phyloP scores from a whole-genome alignment of 2,329 filamentous ascomycete species.

The Diaporthe caulivora region DNA sequence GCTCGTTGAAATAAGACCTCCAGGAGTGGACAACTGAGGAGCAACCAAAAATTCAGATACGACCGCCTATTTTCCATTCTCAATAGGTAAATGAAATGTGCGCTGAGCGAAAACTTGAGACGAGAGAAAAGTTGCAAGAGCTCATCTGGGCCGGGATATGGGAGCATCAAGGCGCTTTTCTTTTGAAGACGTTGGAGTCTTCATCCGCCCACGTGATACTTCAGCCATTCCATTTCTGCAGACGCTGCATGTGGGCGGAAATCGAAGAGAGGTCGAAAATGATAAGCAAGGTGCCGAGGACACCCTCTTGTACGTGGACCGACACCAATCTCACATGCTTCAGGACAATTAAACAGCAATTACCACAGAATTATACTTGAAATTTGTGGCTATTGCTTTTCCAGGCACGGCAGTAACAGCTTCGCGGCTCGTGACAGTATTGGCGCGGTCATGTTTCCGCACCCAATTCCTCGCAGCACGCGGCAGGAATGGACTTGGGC shows the following conservation, averaged over 20 bases:
- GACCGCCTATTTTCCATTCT: too few species aligned
- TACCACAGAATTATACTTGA: not conserved
- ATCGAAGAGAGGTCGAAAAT: not conserved
- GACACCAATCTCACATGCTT: not conserved
- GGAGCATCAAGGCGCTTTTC: not conserved
- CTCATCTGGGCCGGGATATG: not conserved
- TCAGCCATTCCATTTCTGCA: not conserved
- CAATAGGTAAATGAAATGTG: too few species aligned
- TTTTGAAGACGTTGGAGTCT: not conserved
- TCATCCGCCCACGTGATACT: not conserved
- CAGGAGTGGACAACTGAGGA: too few species aligned
- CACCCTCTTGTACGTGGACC: not conserved
- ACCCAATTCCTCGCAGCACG: not conserved
- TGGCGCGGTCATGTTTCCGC: not conserved
- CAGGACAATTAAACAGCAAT: not conserved
- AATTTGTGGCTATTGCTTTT: not conserved
- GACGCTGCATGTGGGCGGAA: not conserved
- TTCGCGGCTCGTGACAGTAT: not conserved
- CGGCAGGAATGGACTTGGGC: constrained; percentile 8
- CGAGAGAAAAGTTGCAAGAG: too few species aligned
- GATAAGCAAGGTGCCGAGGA: not conserved
- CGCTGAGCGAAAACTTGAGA: not conserved
- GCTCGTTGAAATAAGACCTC: too few species aligned
- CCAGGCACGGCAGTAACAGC: not conserved
- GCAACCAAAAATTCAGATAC: too few species aligned